Conservation (phyloP, 2,329 filamentous ascomycete genomes). For the Remersonia thermophila region DNA sequence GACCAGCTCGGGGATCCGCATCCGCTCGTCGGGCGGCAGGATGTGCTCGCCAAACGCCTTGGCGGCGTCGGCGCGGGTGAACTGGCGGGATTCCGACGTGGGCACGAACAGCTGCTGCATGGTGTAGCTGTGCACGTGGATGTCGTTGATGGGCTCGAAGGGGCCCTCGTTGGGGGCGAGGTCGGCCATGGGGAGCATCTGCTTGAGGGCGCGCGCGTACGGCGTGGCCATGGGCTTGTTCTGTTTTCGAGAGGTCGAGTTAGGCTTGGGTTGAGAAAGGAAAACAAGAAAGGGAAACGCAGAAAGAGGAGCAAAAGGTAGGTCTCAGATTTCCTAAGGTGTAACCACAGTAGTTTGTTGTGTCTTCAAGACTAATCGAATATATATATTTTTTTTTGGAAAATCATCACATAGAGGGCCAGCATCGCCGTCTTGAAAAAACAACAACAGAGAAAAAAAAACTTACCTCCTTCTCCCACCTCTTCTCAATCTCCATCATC, state of each 20-base stretch:
- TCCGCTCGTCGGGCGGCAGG: conserved; percentile 46
- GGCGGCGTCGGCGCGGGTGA: conserved; percentile 54
- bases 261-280: background rate
- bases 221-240: conserved; percentile 63
- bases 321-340: conserved; percentile 22
- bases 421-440: conserved; percentile 6
- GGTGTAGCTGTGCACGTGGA: conserved; percentile 49
- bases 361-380: conserved; percentile 99
- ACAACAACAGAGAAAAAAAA: conserved; percentile 6
- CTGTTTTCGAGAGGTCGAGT: conserved; percentile 32
- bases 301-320: background rate
- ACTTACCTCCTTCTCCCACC: conserved; percentile 64
- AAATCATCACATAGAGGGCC: conserved; percentile 42
- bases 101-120: conserved; percentile 54
- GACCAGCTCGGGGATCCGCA: conserved; percentile 51
- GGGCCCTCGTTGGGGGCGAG: conserved; percentile 36
- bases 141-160: conserved; percentile 52
- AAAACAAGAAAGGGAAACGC: background rate
- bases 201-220: conserved; percentile 63
- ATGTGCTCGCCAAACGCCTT: conserved; percentile 49
- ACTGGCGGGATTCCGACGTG: conserved; percentile 48
- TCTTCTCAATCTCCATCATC: conserved; percentile 74
- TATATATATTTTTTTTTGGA: conserved; percentile 47
- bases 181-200: conserved; percentile 66
- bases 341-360: conserved; percentile 82